A percentile compares a stretch with the other conserved stretches of the same genome.
These are phyloP conservation scores for Cercophora sp. DNA, from an alignment of 495 filamentous ascomycete species.

Conservation along the genomic window DNA sequence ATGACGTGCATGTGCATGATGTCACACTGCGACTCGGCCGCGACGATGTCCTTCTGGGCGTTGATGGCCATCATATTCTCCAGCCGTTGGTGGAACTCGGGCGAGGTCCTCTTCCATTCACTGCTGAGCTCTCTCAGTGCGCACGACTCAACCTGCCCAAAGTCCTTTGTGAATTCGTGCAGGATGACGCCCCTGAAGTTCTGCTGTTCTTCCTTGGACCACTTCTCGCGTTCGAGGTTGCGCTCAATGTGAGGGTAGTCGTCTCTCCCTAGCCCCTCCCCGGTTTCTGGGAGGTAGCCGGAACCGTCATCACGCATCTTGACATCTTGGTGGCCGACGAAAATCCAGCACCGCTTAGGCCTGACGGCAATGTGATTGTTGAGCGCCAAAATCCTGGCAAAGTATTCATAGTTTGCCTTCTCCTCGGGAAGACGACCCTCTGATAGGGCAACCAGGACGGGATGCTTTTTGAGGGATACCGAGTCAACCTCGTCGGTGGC, in stretches of 20 bases:
- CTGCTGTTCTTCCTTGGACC: conserved; percentile 31
- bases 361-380: conserved; percentile 37
- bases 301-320: conserved; percentile 30
- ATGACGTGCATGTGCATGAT: conserved; percentile 50
- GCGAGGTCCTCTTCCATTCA: conserved; percentile 40
- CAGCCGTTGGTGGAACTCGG: conserved; percentile 40
- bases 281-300: conserved; percentile 31
- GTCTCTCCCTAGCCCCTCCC: conserved; percentile 30
- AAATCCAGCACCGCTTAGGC: conserved; percentile 44
- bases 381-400: conserved; percentile 38
- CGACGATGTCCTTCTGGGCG: conserved; percentile 15
- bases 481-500: conserved; percentile 29
- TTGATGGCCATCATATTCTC: conserved; percentile 31
- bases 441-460: conserved; percentile 49
- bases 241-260: conserved; percentile 45
- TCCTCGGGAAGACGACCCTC: conserved; percentile 42
- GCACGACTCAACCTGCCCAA: conserved; percentile 39
- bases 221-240: conserved; percentile 38
- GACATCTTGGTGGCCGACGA: conserved; percentile 39
- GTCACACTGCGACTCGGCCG: conserved; percentile 39
- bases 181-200: conserved; percentile 34
- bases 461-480: conserved; percentile 51
- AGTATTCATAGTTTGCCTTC: conserved; percentile 50
- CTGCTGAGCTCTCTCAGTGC: conserved; percentile 38
- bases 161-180: conserved; percentile 44